A percentile compares a stretch with the other conserved stretches of the same genome.
Evolutionary conservation across 225 moss, liverwort and hornwort genomes (phyloP).

Genomic region (Sphagnum contortum): DNA sequence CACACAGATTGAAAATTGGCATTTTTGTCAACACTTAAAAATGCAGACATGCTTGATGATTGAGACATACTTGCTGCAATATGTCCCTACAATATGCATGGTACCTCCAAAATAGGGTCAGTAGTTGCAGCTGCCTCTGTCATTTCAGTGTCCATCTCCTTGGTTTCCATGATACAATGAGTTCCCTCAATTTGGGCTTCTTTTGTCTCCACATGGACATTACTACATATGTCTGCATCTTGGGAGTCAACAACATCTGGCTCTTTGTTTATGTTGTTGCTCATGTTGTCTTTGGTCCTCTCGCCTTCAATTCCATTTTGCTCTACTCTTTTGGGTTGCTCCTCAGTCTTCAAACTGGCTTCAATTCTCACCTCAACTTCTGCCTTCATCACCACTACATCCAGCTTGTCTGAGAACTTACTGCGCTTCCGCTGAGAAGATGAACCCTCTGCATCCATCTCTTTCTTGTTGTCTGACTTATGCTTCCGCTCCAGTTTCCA

Average conservation of each 20-base stretch:
- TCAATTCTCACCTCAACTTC: constrained; percentile 33
- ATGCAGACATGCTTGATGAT: too few relatives aligned
- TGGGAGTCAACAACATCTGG: constrained; percentile 16
- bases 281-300: constrained; percentile 20
- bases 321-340: constrained; percentile 27
- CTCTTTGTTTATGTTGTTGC: constrained; percentile 27
- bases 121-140: constrained; percentile 47
- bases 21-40: too few relatives aligned
- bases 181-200: constrained; percentile 22
- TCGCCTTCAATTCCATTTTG: constrained; percentile 38
- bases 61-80: too few relatives aligned
- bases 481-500: constrained; percentile 80
- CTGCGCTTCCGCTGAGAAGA: constrained; percentile 83
- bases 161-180: constrained; percentile 29
- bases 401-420: constrained; percentile 84
- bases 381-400: constrained; percentile 49
- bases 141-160: constrained; percentile 66
- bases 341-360: constrained; percentile 28
- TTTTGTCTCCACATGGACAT: too few relatives aligned
- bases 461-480: constrained; percentile 64
- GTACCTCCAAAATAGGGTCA: constrained; percentile 50
- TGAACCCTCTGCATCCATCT: constrained; percentile 70
- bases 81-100: too few relatives aligned
- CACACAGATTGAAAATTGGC: too few relatives aligned
- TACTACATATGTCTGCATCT: neutral